Evolutionary conservation across 2,329 filamentous ascomycete species (phyloP).

Genomic region (Nigrospora oryzae): DNA sequence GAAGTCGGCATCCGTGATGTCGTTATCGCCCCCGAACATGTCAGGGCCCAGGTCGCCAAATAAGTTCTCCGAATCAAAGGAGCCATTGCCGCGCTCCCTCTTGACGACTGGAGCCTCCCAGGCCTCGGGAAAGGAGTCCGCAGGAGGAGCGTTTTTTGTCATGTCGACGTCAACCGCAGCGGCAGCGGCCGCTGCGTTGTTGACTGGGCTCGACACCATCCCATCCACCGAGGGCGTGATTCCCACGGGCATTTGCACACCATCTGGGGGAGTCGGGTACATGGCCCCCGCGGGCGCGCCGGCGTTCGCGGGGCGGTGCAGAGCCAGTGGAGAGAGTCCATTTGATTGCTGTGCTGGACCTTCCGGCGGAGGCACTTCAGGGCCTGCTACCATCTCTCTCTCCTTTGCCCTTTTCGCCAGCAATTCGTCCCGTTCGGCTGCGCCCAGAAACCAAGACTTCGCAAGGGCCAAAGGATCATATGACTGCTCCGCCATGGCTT

Average conservation of each 20-base stretch:
- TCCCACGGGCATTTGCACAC: slow-evolving; percentile 42
- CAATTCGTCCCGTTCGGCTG: slow-evolving; percentile 36
- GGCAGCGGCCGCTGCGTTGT: slow-evolving; percentile 22
- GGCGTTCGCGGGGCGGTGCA: slow-evolving; percentile 39
- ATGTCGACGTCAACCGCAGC: slow-evolving; percentile 27
- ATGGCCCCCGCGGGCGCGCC: slow-evolving; percentile 42
- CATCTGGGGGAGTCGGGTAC: slow-evolving; percentile 67
- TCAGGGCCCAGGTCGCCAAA: slow-evolving; percentile 64
- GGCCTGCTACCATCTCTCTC: slow-evolving; percentile 30
- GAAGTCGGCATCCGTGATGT: slow-evolving; percentile 76
- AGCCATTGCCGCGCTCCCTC: slow-evolving; percentile 32
- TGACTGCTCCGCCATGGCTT: slow-evolving; percentile 28
- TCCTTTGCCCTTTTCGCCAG: slow-evolving; percentile 41
- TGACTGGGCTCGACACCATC: slow-evolving; percentile 45
- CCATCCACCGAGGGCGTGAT: slow-evolving; percentile 50
- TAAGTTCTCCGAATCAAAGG: slow-evolving; percentile 46
- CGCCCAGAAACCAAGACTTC: slow-evolving; percentile 36
- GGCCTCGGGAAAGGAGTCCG: slow-evolving; percentile 23
- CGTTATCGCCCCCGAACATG: slow-evolving; percentile 63
- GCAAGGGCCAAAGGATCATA: slow-evolving; percentile 41
- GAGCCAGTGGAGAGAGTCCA: slow-evolving; percentile 41
- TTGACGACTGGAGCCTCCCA: slow-evolving; percentile 36
- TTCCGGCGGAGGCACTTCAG: slow-evolving; percentile 33
- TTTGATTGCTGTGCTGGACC: slow-evolving; percentile 32
- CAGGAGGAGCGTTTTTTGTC: slow-evolving; percentile 13